Conservation (phyloP, 805 yeast genomes). For the Ogataea nakhonphanomensis region DNA sequence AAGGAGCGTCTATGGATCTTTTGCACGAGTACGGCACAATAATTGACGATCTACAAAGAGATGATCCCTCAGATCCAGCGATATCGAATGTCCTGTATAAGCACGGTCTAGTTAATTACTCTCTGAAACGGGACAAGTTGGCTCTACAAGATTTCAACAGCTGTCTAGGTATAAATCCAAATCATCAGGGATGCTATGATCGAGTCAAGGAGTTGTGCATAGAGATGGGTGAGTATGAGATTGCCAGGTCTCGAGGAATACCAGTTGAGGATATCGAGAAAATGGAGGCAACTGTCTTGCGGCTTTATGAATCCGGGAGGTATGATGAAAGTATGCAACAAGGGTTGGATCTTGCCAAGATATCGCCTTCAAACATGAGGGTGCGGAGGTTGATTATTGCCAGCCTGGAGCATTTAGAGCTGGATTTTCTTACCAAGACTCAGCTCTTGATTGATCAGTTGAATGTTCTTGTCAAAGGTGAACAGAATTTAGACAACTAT, state of each 20-base stretch:
- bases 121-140: conserved; percentile 48
- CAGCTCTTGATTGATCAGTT: conserved; percentile 24
- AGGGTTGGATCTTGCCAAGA: conserved; percentile 33
- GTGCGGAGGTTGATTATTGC: conserved; percentile 35
- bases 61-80: conserved; percentile 9
- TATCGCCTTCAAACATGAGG: conserved; percentile 43
- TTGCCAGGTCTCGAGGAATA: conserved; percentile 22
- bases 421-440: conserved; percentile 21
- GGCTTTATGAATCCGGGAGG: conserved; percentile 14
- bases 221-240: conserved; percentile 49
- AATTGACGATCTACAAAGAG: conserved; percentile 16
- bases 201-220: conserved; percentile 48
- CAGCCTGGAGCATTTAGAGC: conserved; percentile 19
- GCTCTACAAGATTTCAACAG: conserved; percentile 52
- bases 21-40: conserved; percentile 31
- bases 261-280: conserved; percentile 3
- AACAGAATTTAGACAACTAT: conserved; percentile 21
- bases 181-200: conserved; percentile 45
- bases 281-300: conserved; percentile 1
- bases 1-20: conserved; percentile 30
- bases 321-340: conserved; percentile 29
- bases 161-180: conserved; percentile 35
- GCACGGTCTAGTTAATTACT: conserved; percentile 58
- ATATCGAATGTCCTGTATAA: conserved; percentile 51
- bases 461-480: conserved; percentile 21